These are phyloP conservation scores for Blastomyces emzantsi DNA, from an alignment of 2,329 filamentous ascomycete species.

Conservation along the genomic window DNA sequence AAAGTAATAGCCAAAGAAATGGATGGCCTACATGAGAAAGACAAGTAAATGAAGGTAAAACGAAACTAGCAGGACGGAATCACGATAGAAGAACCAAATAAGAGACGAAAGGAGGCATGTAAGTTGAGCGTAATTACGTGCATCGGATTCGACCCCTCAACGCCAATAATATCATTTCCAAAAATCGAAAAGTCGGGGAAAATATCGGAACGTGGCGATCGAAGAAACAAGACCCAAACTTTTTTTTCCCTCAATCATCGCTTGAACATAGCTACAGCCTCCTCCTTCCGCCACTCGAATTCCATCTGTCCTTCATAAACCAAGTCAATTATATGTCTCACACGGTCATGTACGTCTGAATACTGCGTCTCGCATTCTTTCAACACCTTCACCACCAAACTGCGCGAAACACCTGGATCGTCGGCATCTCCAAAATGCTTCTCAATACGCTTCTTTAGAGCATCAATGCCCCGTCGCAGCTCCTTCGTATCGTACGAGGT, in stretches of 20 bases:
- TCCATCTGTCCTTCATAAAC: constrained; percentile 41
- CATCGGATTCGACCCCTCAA: neutral
- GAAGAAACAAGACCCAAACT: neutral
- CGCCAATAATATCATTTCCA: constrained; percentile 4
- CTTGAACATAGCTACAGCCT: constrained; percentile 36
- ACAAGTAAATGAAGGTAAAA: neutral
- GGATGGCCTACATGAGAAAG: neutral
- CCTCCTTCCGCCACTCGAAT: constrained; percentile 41
- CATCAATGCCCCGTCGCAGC: constrained; percentile 80
- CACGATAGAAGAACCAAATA: neutral
- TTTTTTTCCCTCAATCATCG: constrained; percentile 20
- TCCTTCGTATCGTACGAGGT: constrained; percentile 73
- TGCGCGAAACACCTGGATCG: constrained; percentile 56
- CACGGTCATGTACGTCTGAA: constrained; percentile 45
- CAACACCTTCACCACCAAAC: constrained; percentile 51
- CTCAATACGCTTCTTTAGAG: constrained; percentile 82
- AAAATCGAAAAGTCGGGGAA: neutral
- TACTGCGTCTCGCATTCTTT: constrained; percentile 53
- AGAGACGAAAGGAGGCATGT: neutral
- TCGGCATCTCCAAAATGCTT: constrained; percentile 95
- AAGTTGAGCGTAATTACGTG: neutral
- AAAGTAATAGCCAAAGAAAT: neutral
- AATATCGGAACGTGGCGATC: neutral
- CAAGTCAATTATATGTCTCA: constrained; percentile 35
- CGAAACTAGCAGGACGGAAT: neutral